phyloP scores from a whole-genome alignment of 768 basidiomycete species.

The Pleurotus ostreatus region DNA sequence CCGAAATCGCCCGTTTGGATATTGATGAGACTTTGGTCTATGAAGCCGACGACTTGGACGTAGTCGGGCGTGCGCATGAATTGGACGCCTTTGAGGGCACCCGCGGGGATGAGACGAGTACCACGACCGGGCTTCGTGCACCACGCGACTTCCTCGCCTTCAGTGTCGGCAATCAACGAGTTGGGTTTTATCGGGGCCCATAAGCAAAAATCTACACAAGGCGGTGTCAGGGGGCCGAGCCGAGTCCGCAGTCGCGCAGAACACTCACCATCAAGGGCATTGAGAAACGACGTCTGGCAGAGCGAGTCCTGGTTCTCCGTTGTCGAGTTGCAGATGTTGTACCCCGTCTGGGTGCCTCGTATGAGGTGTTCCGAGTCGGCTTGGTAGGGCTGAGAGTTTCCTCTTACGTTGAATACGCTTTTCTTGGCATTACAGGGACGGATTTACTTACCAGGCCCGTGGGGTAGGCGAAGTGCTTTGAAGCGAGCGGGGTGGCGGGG shows the following conservation, averaged over 20 bases:
- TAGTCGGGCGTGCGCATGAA: slow-evolving; percentile 64
- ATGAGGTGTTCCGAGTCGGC: slow-evolving; percentile 35
- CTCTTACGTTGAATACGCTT: not conserved
- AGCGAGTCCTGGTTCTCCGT: slow-evolving; percentile 50
- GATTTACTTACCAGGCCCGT: slow-evolving; percentile 32
- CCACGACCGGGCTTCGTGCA: slow-evolving; percentile 74
- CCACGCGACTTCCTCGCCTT: slow-evolving; percentile 67
- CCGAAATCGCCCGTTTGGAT: slow-evolving; percentile 45
- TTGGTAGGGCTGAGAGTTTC: slow-evolving; percentile 44
- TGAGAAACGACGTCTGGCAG: slow-evolving; percentile 55
- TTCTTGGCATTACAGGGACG: not conserved
- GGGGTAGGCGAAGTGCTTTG: slow-evolving; percentile 42
- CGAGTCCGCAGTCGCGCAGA: not conserved
- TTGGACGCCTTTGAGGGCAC: slow-evolving; percentile 65
- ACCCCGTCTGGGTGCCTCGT: slow-evolving; percentile 57
- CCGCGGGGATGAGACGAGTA: slow-evolving; percentile 66
- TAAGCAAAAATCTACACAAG: slow-evolving; percentile 60
- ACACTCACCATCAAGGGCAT: slow-evolving; percentile 43
- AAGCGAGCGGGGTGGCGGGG: slow-evolving; percentile 42
- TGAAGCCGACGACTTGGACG: slow-evolving; percentile 57
- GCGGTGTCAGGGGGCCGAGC: not conserved
- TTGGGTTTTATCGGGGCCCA: slow-evolving; percentile 50
- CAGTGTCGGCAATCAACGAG: slow-evolving; percentile 62
- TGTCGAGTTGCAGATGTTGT: slow-evolving; percentile 56
- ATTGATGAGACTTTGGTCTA: slow-evolving; percentile 69